These are phyloP conservation scores for Artemisia tridentata DNA, from an alignment of 129 eudicot genomes.

Conservation along the genomic window DNA sequence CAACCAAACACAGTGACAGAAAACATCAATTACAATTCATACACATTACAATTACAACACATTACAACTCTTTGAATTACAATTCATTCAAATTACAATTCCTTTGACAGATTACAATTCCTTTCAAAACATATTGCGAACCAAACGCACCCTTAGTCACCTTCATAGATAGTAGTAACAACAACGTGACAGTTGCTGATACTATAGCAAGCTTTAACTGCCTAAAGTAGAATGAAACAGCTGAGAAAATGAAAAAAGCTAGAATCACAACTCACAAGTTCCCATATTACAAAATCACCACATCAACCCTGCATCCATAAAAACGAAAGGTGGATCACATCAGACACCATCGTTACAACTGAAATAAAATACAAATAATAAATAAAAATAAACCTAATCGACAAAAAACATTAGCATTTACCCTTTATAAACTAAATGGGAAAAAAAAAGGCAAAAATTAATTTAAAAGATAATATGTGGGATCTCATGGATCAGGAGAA, in stretches of 20 bases:
- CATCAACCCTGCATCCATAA: constrained; percentile 10
- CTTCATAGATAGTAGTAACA: constrained; percentile 5
- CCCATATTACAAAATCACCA: constrained; percentile 13
- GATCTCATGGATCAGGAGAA: too few relatives aligned
- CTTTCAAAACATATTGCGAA: too few relatives aligned
- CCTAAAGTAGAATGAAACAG: constrained; percentile 1
- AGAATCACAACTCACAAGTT: constrained; percentile 1
- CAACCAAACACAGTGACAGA: too few relatives aligned
- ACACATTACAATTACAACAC: too few relatives aligned
- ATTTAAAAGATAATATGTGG: too few relatives aligned
- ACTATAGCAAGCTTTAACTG: neutral
- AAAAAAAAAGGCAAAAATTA: too few relatives aligned
- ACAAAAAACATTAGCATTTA: neutral
- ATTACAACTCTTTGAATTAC: too few relatives aligned
- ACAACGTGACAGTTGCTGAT: neutral
- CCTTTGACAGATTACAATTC: too few relatives aligned
- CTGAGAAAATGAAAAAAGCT: neutral
- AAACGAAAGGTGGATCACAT: neutral
- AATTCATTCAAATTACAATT: too few relatives aligned
- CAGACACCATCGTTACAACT: neutral
- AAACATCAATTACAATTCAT: too few relatives aligned
- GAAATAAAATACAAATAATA: neutral
- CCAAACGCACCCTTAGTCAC: too few relatives aligned
- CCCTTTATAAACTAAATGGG: neutral
- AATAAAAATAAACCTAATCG: neutral